phyloP scores from a whole-genome alignment of 208 protist genomes.

The Wallacemonas collosoma region DNA sequence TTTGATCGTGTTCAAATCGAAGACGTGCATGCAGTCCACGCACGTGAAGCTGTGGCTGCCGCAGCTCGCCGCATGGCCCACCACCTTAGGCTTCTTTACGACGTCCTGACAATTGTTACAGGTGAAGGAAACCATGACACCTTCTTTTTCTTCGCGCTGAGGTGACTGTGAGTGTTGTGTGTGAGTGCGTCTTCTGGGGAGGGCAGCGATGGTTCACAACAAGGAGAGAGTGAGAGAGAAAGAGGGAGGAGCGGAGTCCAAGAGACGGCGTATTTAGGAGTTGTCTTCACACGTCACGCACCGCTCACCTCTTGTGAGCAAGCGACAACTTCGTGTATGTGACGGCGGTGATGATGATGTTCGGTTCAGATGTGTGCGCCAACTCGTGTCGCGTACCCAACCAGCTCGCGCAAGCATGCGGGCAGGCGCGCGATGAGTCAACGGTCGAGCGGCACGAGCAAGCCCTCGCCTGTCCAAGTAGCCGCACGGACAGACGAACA shows the following conservation, averaged over 20 bases:
- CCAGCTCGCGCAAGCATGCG: too few species aligned
- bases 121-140: slow-evolving; percentile 87
- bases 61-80: slow-evolving; percentile 59
- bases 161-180: not conserved
- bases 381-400: too few species aligned
- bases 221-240: slow-evolving; percentile 15
- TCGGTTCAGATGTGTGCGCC: too few species aligned
- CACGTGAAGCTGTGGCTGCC: slow-evolving; percentile 69
- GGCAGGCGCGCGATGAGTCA: too few species aligned
- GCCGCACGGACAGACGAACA: not conserved
- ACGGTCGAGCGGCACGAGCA: too few species aligned
- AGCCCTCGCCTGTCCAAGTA: too few species aligned
- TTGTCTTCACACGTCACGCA: too few species aligned
- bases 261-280: too few species aligned
- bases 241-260: not conserved
- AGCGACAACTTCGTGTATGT: too few species aligned
- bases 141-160: too few species aligned
- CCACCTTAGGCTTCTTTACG: slow-evolving; percentile 91
- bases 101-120: slow-evolving; percentile 87
- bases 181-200: not conserved
- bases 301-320: too few species aligned
- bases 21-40: slow-evolving; percentile 90
- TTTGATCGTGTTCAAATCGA: slow-evolving; percentile 72
- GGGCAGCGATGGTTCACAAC: not conserved
- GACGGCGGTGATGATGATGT: too few species aligned